Evolutionary conservation across 2,329 filamentous ascomycete species (phyloP), one percentile per base, ranked within the genome.

Genomic region (Trichoderma koningiopsis): DNA sequence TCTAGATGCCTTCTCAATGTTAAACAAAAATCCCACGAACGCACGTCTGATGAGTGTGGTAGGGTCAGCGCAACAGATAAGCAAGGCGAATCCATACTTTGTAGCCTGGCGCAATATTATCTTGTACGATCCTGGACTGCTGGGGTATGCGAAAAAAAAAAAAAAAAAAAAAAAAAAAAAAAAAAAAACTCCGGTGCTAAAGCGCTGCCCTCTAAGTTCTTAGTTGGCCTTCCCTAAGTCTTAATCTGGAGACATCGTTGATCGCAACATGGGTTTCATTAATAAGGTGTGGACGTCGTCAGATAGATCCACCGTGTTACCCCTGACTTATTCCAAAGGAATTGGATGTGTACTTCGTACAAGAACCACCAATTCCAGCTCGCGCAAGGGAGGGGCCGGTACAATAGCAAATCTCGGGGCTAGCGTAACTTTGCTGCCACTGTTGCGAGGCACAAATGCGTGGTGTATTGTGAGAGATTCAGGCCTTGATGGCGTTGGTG

Each of bases 221-320:
- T 67, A 52, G 55, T 29, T 24, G 37, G 14, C 14, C 31, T 37
- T 4, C 40, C 27, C 24, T n/a, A 22, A 52, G 40, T 37, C 31
- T 37, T 55, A 61, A 69, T 69, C 68, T 66, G 61, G 68, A 64
- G 64, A 49, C 31, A 29, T 62, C 68, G 68, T 57, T 37, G 62
- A 68, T 70, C 68, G 49, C 55, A 53, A 35, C 62, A 43, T 53
- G 35, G 64, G 56, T 57, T 49, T 68, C 43, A 22, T 49, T n/a
- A 62, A 37, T n/a, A 62, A 37, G 37, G 61, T 65, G 60, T 69
- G 68, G 61, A 59, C 52, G 60, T 64, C 60, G 33, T 53, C 55
- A 57, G 47, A 49, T 68, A 70, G 68, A 70, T 70, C 68, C 68
- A 52, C 24, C 49, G 63, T 68, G 68, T 70, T 67, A 70, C 68